A percentile compares a stretch with the other conserved stretches of the same genome.
Evolutionary conservation across 2,329 filamentous ascomycete species (phyloP).

Genomic region (Fusarium denticulatum): DNA sequence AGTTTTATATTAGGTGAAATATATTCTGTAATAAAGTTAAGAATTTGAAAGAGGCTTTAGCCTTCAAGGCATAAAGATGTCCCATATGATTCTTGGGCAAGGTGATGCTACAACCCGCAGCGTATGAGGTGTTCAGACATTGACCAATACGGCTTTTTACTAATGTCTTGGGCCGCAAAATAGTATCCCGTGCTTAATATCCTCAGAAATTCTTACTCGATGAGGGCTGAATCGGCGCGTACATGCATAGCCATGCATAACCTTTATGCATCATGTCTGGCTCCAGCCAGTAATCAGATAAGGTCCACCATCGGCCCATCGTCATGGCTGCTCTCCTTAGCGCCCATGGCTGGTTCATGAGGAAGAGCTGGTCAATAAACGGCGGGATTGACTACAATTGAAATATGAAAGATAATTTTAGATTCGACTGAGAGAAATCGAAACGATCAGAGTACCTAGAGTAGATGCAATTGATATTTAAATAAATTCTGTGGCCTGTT

Average conservation of each 20-base stretch:
- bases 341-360: slow-evolving; percentile 17
- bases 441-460: background rate
- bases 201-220: background rate
- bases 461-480: background rate
- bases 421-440: background rate
- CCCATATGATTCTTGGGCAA: background rate
- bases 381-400: slow-evolving; percentile 1
- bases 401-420: background rate
- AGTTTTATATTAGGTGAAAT: too few relatives aligned
- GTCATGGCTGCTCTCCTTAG: slow-evolving; percentile 32
- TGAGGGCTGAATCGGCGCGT: slow-evolving; percentile 7
- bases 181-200: background rate
- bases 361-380: background rate
- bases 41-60: too few relatives aligned
- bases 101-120: background rate
- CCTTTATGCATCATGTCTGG: slow-evolving; percentile 11
- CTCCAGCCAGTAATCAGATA: slow-evolving; percentile 16
- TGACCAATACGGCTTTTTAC: background rate
- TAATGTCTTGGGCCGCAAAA: background rate
- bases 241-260: slow-evolving; percentile 7
- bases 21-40: too few relatives aligned
- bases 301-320: slow-evolving; percentile 27
- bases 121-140: background rate
- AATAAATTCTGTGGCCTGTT: background rate
- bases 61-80: background rate